phyloP scores from a whole-genome alignment of 495 filamentous ascomycete species.

The Parathielavia hyrcaniae region DNA sequence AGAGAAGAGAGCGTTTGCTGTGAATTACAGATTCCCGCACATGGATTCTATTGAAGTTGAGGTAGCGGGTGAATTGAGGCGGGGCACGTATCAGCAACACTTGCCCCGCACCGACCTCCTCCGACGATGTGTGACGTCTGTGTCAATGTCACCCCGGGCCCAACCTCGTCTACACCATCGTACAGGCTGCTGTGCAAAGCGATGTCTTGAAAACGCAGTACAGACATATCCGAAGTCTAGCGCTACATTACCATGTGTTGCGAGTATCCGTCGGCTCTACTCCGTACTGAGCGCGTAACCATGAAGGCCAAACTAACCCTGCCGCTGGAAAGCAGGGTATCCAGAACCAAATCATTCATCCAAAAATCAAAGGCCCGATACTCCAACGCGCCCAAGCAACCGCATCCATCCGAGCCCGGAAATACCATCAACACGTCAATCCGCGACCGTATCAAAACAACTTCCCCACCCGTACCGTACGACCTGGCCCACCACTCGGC shows the following conservation, averaged over 20 bases:
- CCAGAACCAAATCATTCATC: background rate
- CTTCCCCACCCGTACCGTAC: background rate
- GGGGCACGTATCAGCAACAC: background rate
- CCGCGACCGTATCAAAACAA: background rate
- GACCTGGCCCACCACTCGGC: constrained; percentile 23
- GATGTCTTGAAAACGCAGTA: no score
- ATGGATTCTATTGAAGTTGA: background rate
- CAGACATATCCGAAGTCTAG: no score
- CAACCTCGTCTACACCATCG: no score
- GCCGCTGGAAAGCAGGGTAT: background rate
- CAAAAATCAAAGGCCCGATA: no score
- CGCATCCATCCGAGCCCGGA: background rate
- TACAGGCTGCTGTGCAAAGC: no score
- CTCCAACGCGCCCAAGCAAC: background rate
- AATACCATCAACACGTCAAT: background rate
- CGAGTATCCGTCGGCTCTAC: background rate
- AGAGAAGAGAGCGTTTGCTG: background rate
- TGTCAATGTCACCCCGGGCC: no score
- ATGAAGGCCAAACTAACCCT: background rate
- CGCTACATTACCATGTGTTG: no score
- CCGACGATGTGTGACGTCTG: background rate
- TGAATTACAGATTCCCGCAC: background rate
- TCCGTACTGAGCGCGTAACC: background rate
- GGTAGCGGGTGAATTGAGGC: background rate
- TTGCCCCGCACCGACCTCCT: constrained; percentile 3